Conservation (phyloP, 2,329 filamentous ascomycete species). For the Arthrobotrys sinensis region DNA sequence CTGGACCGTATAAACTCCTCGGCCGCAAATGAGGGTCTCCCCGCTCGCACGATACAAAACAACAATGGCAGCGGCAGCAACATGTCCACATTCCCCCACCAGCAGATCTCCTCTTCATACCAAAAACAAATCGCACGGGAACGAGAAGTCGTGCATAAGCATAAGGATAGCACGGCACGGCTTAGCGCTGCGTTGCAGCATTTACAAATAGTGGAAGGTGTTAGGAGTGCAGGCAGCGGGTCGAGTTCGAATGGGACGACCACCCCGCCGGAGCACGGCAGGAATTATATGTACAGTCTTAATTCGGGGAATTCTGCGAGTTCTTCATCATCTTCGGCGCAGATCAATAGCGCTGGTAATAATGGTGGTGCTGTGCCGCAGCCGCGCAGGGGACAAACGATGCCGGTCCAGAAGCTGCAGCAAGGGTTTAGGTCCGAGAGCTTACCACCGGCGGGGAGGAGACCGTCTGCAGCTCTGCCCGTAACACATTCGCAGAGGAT, state of each 20-base stretch:
- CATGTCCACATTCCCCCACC: constrained; percentile 18
- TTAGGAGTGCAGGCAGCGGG: constrained; percentile 4
- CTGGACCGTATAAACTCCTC: constrained; percentile 46
- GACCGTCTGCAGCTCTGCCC: constrained; percentile 34
- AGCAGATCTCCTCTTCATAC: constrained; percentile 25
- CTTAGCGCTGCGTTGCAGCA: constrained; percentile 52
- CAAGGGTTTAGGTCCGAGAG: constrained; percentile 44
- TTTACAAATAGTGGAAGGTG: constrained; percentile 46
- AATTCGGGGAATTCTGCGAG: not conserved
- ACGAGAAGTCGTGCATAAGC: constrained; percentile 38
- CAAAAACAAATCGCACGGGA: constrained; percentile 42
- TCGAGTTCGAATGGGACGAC: constrained; percentile 20
- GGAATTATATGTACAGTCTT: constrained; percentile 19
- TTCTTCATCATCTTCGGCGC: not conserved
- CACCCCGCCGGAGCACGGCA: constrained; percentile 10
- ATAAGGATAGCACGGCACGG: constrained; percentile 48
- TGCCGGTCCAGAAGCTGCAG: constrained; percentile 33
- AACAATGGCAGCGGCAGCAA: constrained; percentile 6
- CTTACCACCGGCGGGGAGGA: constrained; percentile 38
- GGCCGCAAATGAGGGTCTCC: constrained; percentile 14
- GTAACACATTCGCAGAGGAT: not conserved
- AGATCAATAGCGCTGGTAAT: constrained; percentile 15
- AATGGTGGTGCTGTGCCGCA: constrained; percentile 17
- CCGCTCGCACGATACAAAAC: constrained; percentile 22
- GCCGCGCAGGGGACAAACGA: constrained; percentile 26